phyloP scores from a whole-genome alignment of 1,284 basidiomycete genomes.

The Coniophora puteana region DNA sequence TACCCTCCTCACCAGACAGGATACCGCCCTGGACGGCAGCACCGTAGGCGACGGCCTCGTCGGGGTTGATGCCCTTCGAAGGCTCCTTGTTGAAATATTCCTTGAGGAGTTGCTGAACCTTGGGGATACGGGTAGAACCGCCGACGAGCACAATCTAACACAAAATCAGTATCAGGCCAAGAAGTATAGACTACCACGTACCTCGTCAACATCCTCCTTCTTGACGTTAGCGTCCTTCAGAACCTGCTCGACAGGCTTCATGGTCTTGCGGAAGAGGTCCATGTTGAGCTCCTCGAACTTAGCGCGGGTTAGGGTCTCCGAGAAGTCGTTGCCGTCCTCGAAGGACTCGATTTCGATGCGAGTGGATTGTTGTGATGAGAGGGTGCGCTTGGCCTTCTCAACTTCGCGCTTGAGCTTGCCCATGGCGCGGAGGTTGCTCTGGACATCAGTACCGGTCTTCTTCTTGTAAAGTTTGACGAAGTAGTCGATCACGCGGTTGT shows the following conservation, averaged over 20 bases:
- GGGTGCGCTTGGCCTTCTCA: constrained; percentile 98
- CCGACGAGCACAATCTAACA: constrained; percentile 82
- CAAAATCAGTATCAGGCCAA: not conserved
- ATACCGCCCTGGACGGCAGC: constrained; percentile 98
- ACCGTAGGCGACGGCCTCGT: constrained; percentile 95
- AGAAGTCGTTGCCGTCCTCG: constrained; percentile 95
- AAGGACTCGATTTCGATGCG: constrained; percentile 91
- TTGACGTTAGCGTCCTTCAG: constrained; percentile 97
- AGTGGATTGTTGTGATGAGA: constrained; percentile 86
- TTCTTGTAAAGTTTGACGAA: constrained; percentile 93
- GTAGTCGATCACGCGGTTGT: constrained; percentile 94
- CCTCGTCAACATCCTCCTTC: constrained; percentile 96
- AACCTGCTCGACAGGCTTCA: constrained; percentile 99
- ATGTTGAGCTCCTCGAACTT: constrained; percentile 99
- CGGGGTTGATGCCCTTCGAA: constrained; percentile 92
- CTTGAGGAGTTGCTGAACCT: constrained; percentile 95
- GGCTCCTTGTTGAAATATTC: constrained; percentile 95
- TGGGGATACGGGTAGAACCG: constrained; percentile 98
- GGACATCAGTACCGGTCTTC: constrained; percentile 90
- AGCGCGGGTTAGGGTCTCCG: constrained; percentile 94
- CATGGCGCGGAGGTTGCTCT: constrained; percentile 84
- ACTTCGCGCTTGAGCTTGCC: constrained; percentile 98
- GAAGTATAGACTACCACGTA: constrained; percentile 27
- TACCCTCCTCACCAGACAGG: constrained; percentile 83
- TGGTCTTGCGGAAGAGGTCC: constrained; percentile 98